Base-by-base conservation (phyloP, 768 basidiomycete genomes). In the Termitomyces sp. region DNA sequence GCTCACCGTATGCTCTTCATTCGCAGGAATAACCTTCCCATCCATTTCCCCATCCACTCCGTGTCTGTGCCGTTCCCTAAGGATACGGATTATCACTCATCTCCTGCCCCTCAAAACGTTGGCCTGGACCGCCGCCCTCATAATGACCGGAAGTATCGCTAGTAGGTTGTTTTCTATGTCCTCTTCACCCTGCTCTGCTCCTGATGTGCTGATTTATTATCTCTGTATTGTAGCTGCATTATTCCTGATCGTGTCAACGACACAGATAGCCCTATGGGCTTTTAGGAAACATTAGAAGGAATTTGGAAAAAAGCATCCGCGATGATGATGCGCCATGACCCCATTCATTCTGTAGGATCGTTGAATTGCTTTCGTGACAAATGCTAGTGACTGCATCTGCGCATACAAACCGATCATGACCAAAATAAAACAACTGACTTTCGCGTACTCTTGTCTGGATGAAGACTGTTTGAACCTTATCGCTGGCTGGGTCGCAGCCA, bases 261-360 rank as follows among this genome's bases (percentile, higher is more conserved):
- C 63, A 40, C 86, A 86, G 66, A 97, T 97, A 93, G 77, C 79
- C 7, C 65, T 82, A 7, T 98, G 97, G 97, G 95, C 96, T 17
- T 68, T 82, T 45, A 93, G 96, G 81, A 98, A 97, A 56, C 98
- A 98, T 78, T 92, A 86, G 81, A 94, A 89, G 69, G 96, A 99
- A 73, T 97, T 98, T 67, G 94, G 94, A 38, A 87, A 85, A 66
- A 84, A 88, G 60, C 96, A 94, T 69, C 95, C 85, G 12, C 38
- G 12, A 12, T 25, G 25, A 25, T 25, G 25, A 25, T 25, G 1
- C 73, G 87, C 85, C 37, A 86, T 96, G 72, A 79, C 94, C 66
- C 95, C 94, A 0, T 89, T 88, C 73, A 71, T 92, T 15, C 76
- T 87, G 43, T 84, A 72, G 42, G 65, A 65, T 70, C 51, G 11